Percentiles rank a stretch among this genome's conserved stretches.
These are phyloP conservation scores for Linderina pennispora DNA, from an alignment of 192 early-diverging fungal species.

Conservation along the genomic window DNA sequence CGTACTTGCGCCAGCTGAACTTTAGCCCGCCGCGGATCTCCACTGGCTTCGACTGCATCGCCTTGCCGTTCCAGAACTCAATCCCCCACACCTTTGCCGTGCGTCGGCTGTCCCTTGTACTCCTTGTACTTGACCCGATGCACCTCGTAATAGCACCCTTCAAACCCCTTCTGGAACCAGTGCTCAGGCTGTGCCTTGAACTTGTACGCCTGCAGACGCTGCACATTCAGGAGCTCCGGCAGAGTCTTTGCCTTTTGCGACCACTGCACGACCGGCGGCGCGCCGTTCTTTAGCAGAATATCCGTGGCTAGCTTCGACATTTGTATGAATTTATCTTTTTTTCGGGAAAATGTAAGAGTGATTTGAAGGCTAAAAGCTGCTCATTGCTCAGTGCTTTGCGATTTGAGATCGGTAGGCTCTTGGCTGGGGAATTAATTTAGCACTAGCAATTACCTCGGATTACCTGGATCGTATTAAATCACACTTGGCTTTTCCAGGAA, in stretches of 20 bases:
- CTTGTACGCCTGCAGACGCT: constrained; percentile 18
- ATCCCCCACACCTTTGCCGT: constrained; percentile 41
- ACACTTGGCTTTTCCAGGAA: too few species aligned
- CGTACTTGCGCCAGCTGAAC: constrained; percentile 31
- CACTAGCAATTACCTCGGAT: too few species aligned
- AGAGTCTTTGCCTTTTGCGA: constrained; percentile 29
- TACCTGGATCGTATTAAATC: too few species aligned
- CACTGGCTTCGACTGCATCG: constrained; percentile 6
- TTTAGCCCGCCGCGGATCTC: constrained; percentile 33
- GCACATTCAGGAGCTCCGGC: constrained; percentile 33
- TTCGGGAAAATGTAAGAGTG: not conserved
- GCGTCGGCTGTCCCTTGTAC: constrained; percentile 26
- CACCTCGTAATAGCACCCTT: constrained; percentile 30
- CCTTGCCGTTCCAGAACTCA: constrained; percentile 28
- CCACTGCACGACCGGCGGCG: constrained; percentile 16
- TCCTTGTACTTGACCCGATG: constrained; percentile 25
- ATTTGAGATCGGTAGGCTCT: too few species aligned
- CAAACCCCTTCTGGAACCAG: constrained; percentile 37
- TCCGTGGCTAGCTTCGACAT: constrained; percentile 27
- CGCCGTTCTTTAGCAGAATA: constrained; percentile 12
- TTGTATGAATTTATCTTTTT: not conserved
- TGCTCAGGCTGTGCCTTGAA: constrained; percentile 27
- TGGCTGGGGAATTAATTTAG: too few species aligned
- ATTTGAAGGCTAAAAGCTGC: too few species aligned
- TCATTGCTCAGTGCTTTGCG: too few species aligned